Evolutionary conservation across 768 basidiomycete species (phyloP), one percentile per base, ranked within the genome.

Genomic region (Trametes elegans): DNA sequence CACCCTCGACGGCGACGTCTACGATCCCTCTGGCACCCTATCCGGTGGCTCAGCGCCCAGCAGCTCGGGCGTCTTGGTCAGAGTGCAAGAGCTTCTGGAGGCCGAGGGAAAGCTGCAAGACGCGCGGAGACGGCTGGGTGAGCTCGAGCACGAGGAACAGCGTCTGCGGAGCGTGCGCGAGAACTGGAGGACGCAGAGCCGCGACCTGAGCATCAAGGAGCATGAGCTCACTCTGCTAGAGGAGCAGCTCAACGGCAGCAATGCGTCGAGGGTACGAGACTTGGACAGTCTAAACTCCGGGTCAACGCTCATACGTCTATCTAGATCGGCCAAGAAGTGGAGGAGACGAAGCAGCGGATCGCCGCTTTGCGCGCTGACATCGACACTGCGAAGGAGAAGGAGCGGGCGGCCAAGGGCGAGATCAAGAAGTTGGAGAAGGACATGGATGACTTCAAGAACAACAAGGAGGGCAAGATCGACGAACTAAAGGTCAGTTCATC

Each of bases 371-470:
- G 79, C 38, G 67, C 68, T 18, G 81, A 83, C 1, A 72, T 90
- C n/a, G 71, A 84, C 57, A 72, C 73, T 0, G 85, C 92, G 5
- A 83, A 85, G 66, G 77, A 85, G 50, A 91, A 91, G 65, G 90
- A 96, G 68, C 82, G 81, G 65, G 77, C 72, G 7, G 91, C 93
- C 0, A 75, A 85, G 44, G 84, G 77, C 0, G 94, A 98, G 55
- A 81, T 83, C 68, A 85, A 85, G 73, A 90, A 87, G 64, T 83
- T 98, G 21, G 93, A 98, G 72, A 87, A 87, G 64, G 97, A 99
- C 68, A 98, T 99, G 93, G 83, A 83, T 50, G 97, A 98, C 74
- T 98, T 99, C 78, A 95, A 97, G 76, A 88, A 95, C 72, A 95
- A 99, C 75, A 97, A 97, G 69, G 97, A 98, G 46, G 93, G 93